Conservation (phyloP, 495 filamentous ascomycete genomes). For the Aspergillus incahuasiensis region DNA sequence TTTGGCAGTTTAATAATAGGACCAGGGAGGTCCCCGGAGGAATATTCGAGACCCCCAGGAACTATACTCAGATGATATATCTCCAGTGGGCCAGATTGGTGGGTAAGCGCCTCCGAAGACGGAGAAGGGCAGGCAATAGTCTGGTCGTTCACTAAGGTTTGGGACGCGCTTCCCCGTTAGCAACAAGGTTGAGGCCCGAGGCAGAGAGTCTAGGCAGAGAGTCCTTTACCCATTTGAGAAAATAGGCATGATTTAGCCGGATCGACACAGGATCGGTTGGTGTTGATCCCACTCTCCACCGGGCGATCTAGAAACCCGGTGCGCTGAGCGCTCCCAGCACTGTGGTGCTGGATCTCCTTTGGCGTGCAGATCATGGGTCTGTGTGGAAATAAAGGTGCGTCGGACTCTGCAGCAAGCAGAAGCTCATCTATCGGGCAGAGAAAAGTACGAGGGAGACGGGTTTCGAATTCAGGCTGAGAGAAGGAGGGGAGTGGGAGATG, state of each 20-base stretch:
- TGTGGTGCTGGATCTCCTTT: slow-evolving; percentile 11
- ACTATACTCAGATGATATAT: slow-evolving; percentile 11
- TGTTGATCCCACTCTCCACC: slow-evolving; percentile 7
- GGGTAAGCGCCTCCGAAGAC: slow-evolving; percentile 9
- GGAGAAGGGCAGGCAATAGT: slow-evolving; percentile 9
- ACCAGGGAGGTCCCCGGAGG: not conserved
- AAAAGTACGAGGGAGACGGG: slow-evolving; percentile 1
- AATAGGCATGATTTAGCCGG: slow-evolving; percentile 11
- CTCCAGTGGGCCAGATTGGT: slow-evolving; percentile 10
- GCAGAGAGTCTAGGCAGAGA: not conserved
- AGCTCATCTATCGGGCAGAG: not conserved
- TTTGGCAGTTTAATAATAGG: not conserved
- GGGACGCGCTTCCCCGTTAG: not conserved
- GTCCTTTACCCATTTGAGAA: not conserved
- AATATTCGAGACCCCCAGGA: slow-evolving; percentile 1
- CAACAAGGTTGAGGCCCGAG: not conserved
- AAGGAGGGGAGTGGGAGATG: not conserved
- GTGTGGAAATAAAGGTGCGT: slow-evolving; percentile 4
- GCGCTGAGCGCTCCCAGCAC: slow-evolving; percentile 6
- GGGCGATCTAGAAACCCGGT: slow-evolving; percentile 3
- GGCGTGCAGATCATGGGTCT: slow-evolving; percentile 13
- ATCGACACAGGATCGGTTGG: slow-evolving; percentile 7
- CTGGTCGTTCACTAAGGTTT: slow-evolving; percentile 1
- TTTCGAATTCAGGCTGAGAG: not conserved
- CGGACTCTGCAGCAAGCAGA: not conserved